phyloP scores from a whole-genome alignment of 768 basidiomycete species.

The Termitomyces sp. region DNA sequence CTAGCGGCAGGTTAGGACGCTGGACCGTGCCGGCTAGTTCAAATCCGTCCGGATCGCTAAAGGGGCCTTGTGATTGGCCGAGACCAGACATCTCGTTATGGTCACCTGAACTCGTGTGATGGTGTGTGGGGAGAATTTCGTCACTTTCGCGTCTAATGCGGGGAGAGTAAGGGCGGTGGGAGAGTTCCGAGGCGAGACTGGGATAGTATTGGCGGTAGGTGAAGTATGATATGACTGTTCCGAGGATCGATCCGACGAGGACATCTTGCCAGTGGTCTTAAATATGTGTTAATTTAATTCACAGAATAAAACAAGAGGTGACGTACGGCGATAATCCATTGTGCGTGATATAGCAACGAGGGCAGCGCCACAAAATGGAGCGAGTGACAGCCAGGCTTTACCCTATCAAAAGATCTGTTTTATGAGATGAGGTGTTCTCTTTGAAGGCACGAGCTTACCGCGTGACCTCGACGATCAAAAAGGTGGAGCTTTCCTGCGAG shows the following conservation, averaged over 20 bases:
- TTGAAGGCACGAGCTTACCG: constrained; percentile 32
- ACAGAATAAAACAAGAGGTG: background rate
- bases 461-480: constrained; percentile 75
- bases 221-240: constrained; percentile 66
- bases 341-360: constrained; percentile 82
- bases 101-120: constrained; percentile 2
- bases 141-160: constrained; percentile 47
- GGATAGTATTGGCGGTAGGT: constrained; percentile 84
- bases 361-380: constrained; percentile 73
- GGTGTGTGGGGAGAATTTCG: constrained; percentile 34
- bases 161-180: constrained; percentile 69
- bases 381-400: constrained; percentile 80
- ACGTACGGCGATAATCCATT: constrained; percentile 86
- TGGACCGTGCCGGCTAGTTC: constrained; percentile 29
- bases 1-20: constrained; percentile 23
- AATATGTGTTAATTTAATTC: constrained; percentile 9
- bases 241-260: constrained; percentile 70
- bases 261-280: constrained; percentile 93
- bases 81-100: constrained; percentile 8
- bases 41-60: constrained; percentile 11
- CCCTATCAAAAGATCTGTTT: constrained; percentile 29
- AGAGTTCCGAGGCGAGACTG: constrained; percentile 51
- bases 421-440: background rate
- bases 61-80: background rate
- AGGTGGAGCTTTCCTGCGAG: constrained; percentile 90